Evolutionary conservation across 2,329 filamentous ascomycete genomes (phyloP).

Genomic region (Apiospora hydei): DNA sequence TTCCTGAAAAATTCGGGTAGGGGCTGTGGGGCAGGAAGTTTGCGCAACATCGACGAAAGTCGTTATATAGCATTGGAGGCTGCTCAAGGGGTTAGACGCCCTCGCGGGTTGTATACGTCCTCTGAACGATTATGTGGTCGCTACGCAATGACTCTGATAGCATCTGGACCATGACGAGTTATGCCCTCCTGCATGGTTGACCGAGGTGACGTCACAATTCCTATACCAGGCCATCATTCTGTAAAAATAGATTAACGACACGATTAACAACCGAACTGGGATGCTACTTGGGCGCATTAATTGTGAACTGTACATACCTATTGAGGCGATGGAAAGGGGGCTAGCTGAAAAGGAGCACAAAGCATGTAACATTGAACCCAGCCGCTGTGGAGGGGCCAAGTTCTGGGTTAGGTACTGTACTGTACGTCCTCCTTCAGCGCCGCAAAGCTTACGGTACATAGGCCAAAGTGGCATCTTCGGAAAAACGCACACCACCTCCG

Average conservation of each 20-base stretch:
- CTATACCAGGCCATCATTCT: background rate
- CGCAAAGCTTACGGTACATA: background rate
- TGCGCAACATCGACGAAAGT: background rate
- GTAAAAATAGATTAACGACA: background rate
- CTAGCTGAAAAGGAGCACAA: background rate
- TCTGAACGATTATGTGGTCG: background rate
- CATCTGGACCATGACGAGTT: background rate
- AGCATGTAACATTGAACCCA: background rate
- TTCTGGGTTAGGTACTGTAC: background rate
- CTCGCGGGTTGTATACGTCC: background rate
- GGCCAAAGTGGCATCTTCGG: slow-evolving; percentile 41
- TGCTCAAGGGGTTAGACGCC: background rate
- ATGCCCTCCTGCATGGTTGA: background rate
- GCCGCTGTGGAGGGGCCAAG: background rate
- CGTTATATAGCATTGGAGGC: background rate
- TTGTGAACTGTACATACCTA: background rate
- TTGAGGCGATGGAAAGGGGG: background rate
- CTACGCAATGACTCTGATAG: background rate
- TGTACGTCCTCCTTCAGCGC: background rate
- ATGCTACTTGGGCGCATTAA: background rate
- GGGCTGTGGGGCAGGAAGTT: background rate
- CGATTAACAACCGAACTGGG: background rate
- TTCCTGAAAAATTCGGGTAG: slow-evolving; percentile 1
- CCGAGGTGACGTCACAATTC: background rate
- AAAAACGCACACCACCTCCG: slow-evolving; percentile 36